Base-by-base conservation (phyloP, 2,329 filamentous ascomycete species). In the Penicillium sp. region DNA sequence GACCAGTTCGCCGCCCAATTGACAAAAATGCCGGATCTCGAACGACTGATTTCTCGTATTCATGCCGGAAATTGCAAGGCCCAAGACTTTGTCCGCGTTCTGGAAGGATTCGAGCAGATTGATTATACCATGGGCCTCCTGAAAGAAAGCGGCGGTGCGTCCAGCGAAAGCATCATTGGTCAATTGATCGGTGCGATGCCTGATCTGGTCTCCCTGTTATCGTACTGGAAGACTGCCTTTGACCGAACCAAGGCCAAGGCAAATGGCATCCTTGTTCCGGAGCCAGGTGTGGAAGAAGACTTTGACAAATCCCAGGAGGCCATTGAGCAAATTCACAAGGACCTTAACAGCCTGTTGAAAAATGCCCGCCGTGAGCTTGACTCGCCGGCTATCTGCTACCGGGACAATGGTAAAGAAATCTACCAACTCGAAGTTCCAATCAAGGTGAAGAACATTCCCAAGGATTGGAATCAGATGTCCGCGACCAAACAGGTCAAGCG, bases 101-200 rank as follows among this genome's bases (percentile, higher is more conserved):
- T 99, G 0, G 91, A 97, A 68, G 93, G 93, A 0, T 99, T 96
- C 60, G 93, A 97, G 73, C 92, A 96, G 70, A 97, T 99, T 38
- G 90, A 96, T 55, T 93, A 95, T 67, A 95, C 91, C 0, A 89
- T 95, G 79, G 81, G 83, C 43, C 78, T 97, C 18, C 79, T 97
- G 1, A 78, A 80, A 39, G 79, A 84, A 8, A 87, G 88, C 60
- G 82, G 85, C 45, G 81, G 84, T n/a, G 88, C 86, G 2, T 50
- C 47, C n/a, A 28, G 35, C 2, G 47, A 50, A 41, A 88, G 89
- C 2, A 79, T 97, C 2, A 86, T 99, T 35, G 88, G 90, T 49
- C 84, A 90, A 45, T 80, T 99, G 33, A 83, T 97, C 36, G 74
- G 81, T 0, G 80, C 86, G 0, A 95, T 99, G 90, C 93, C 93